Evolutionary conservation across 805 yeast species (phyloP), one percentile per base, ranked within the genome.

Genomic region (Kregervanrija delftensis): DNA sequence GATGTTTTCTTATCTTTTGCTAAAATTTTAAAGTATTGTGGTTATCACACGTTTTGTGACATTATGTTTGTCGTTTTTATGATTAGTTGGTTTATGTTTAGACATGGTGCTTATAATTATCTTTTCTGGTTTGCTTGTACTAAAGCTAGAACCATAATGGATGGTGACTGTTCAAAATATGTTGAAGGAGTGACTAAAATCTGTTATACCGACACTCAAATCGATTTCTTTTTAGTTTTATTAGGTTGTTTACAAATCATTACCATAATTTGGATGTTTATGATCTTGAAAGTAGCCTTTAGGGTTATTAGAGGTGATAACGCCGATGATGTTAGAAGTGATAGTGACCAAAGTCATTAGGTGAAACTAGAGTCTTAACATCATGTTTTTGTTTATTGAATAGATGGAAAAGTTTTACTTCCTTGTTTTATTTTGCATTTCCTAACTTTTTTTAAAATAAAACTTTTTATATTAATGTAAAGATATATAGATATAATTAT

Each of bases 321-420:
- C 33, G 96, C 96, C 1, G 95, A 86, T 54, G 96, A 89, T 61
- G 82, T 83, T 31, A 77, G 96, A 64, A 82, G 91, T 59, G 96
- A 86, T 45, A 95, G 86, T 44, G 87, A 81, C 42, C 71, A 69
- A 39, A 22, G 28, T 22, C 28, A 22, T 17, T 17, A 17, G 22
- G 22, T 17, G 3, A 37, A 34, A 8, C 28, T 39, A 37, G 30
- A 22, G 11, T 12, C 33, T 13, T 16, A 15, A 37, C 14, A 22
- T 22, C 28, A 22, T 22, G 4, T 22, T 13, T 42, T 33, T 35
- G 15, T 40, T 34, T 35, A 2, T 41, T 35, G 33, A 17, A 34
- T 35, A 35, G 16, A 16, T 15, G 11, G 10, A 22, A 15, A 12
- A 36, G 17, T 32, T 40, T n/a, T 32, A 31, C 34, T 22, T 31